Conservation (phyloP, 139 green algal genomes). For the Chlamydomonas urium region DNA sequence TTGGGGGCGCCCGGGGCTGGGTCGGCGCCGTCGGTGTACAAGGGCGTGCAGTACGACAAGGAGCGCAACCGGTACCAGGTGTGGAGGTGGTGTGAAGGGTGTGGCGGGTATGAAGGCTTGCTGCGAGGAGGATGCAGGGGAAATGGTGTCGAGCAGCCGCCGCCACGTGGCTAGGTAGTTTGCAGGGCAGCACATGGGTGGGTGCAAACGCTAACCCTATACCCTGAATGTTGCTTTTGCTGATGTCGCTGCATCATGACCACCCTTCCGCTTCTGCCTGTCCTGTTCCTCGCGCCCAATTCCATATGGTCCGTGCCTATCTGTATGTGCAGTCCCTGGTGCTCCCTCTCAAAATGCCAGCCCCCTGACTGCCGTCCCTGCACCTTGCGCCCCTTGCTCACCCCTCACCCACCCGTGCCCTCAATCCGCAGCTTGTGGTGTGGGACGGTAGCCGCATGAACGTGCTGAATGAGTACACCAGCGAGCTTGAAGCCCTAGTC, state of each 20-base stretch:
- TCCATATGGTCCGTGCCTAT: neutral
- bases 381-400: neutral
- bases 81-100: neutral
- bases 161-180: no score
- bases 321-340: neutral
- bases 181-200: no score
- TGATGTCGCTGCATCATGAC: no score
- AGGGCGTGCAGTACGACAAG: constrained; percentile 36
- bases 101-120: neutral
- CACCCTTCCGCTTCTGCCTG: no score
- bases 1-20: neutral
- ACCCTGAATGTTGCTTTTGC: no score
- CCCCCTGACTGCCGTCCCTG: neutral
- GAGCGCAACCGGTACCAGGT: constrained; percentile 25
- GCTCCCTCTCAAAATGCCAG: no score
- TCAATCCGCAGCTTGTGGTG: constrained; percentile 11
- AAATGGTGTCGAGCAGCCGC: no score
- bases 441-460: constrained; percentile 22
- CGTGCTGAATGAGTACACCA: constrained; percentile 31
- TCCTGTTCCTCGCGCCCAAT: no score
- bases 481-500: constrained; percentile 38
- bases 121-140: neutral
- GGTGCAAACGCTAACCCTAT: no score
- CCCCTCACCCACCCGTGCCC: no score
- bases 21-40: constrained; percentile 21